A percentile compares a stretch with the other conserved stretches of the same genome.
These are phyloP conservation scores for Phytophthora lateralis DNA, from an alignment of 352 stramenopile species.

Conservation along the genomic window DNA sequence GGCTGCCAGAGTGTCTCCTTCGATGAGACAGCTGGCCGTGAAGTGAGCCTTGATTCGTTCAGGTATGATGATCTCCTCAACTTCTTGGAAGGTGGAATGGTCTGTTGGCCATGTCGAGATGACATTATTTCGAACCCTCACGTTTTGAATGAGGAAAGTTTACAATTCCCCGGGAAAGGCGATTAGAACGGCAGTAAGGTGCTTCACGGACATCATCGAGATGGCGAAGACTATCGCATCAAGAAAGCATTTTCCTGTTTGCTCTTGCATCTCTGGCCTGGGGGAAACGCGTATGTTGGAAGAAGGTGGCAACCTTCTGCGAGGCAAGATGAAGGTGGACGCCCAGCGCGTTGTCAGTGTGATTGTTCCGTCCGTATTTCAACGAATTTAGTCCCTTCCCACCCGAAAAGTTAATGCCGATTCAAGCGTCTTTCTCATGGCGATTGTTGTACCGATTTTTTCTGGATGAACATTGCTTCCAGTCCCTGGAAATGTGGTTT, in stretches of 20 bases:
- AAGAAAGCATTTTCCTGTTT: constrained; percentile 25
- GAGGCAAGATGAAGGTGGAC: constrained; percentile 17
- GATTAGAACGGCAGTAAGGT: no score
- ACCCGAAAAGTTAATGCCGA: constrained; percentile 29
- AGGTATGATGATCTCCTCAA: constrained; percentile 3
- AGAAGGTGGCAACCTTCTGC: constrained; percentile 32
- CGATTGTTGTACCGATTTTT: constrained; percentile 28
- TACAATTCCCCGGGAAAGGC: no score
- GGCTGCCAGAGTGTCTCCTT: no score
- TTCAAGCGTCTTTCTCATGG: constrained; percentile 36
- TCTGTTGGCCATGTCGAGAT: no score
- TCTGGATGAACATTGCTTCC: constrained; percentile 12
- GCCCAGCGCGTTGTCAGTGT: constrained; percentile 19
- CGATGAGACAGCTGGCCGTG: no score
- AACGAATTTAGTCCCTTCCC: constrained; percentile 12
- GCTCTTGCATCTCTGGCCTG: constrained; percentile 30
- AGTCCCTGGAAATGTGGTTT: not conserved
- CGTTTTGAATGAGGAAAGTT: no score
- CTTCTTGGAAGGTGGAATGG: no score
- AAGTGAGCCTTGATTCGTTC: not conserved
- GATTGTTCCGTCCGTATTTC: constrained; percentile 26
- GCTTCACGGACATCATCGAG: no score
- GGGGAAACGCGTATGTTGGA: constrained; percentile 31
- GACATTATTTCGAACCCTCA: no score
- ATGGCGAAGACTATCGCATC: no score